Conservation (phyloP, 371 early-diverging fungal genomes). For the Mucor irregularis region DNA sequence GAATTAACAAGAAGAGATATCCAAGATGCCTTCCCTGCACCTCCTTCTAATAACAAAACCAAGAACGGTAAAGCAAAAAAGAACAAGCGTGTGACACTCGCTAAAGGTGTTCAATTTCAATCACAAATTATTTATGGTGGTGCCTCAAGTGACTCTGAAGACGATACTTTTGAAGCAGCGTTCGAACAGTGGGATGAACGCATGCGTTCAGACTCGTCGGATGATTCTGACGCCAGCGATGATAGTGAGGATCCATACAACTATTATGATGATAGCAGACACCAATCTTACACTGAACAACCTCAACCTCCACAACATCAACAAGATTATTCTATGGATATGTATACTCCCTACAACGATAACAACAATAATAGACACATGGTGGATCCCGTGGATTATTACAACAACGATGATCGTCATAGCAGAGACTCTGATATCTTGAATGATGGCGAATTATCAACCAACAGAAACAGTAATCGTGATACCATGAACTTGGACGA, state of each 20-base stretch:
- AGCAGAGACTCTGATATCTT: constrained; percentile 23
- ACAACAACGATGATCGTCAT: background rate
- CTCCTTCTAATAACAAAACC: constrained; percentile 42
- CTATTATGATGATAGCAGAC: constrained; percentile 21
- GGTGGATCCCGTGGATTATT: background rate
- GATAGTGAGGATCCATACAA: constrained; percentile 29
- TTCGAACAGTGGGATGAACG: constrained; percentile 49
- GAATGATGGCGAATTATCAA: constrained; percentile 9
- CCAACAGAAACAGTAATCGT: background rate
- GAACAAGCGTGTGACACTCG: constrained; percentile 38
- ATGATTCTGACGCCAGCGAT: constrained; percentile 17
- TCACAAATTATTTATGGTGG: constrained; percentile 49
- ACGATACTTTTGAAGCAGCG: constrained; percentile 47
- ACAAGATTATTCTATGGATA: constrained; percentile 3
- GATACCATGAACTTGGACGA: constrained; percentile 24
- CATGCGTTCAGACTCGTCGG: constrained; percentile 30
- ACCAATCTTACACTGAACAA: constrained; percentile 6
- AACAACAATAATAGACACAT: background rate
- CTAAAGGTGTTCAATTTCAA: constrained; percentile 51
- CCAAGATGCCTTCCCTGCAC: constrained; percentile 47
- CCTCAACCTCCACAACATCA: background rate
- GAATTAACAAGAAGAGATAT: constrained; percentile 50
- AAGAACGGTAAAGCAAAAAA: constrained; percentile 36
- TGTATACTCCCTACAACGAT: background rate
- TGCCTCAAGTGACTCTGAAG: constrained; percentile 57